Conservation (phyloP, 495 filamentous ascomycete species). For the Penicillium soppii region DNA sequence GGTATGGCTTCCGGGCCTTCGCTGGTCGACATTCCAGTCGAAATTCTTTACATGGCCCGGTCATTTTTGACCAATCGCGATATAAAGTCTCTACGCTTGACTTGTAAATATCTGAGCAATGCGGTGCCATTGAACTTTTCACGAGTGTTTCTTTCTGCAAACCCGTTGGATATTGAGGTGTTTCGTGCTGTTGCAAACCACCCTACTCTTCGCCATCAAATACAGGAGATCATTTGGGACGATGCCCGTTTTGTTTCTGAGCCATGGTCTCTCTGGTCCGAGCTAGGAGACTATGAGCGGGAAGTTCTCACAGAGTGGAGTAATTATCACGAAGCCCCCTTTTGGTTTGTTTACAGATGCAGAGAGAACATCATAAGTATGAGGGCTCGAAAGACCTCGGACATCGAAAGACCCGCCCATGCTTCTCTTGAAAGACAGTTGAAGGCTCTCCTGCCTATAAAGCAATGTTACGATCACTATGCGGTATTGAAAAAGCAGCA, state of each 20-base stretch:
- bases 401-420: too few species aligned
- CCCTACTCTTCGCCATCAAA: background rate
- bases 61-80: constrained; percentile 3
- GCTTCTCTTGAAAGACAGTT: constrained; percentile 8
- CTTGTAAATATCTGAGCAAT: constrained; percentile 1
- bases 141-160: constrained; percentile 5
- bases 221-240: constrained; percentile 7
- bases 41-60: too few species aligned
- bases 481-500: constrained; percentile 20
- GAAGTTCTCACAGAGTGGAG: constrained; percentile 1
- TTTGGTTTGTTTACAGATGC: too few species aligned
- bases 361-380: too few species aligned
- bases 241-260: background rate
- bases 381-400: too few species aligned
- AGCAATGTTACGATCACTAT: constrained; percentile 22
- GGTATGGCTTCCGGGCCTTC: too few species aligned
- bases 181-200: constrained; percentile 6
- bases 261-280: too few species aligned
- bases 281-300: too few species aligned
- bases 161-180: constrained; percentile 2
- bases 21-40: too few species aligned
- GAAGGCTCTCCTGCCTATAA: constrained; percentile 9
- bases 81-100: constrained; percentile 4
- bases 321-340: constrained; percentile 1
- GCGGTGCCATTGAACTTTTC: background rate